A percentile compares a stretch with the other conserved stretches of the same genome.
phyloP scores from a whole-genome alignment of 805 yeast genomes.

The Ogataea trehaloabstinens region DNA sequence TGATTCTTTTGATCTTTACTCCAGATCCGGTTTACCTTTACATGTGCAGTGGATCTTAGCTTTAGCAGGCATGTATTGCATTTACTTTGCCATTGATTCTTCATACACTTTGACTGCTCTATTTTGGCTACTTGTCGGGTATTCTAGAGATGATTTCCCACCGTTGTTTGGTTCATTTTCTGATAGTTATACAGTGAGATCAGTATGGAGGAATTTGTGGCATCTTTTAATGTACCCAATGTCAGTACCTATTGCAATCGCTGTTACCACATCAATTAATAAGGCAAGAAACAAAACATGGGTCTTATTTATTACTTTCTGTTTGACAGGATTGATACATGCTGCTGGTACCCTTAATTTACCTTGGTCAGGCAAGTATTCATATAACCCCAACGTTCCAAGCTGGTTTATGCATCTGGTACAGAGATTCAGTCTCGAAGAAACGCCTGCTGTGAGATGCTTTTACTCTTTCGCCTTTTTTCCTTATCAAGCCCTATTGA shows the following conservation, averaged over 20 bases:
- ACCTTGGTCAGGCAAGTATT: slow-evolving; percentile 9
- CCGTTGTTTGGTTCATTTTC: slow-evolving; percentile 15
- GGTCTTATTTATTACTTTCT: slow-evolving; percentile 10
- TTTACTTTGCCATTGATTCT: slow-evolving; percentile 9
- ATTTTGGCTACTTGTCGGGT: not conserved
- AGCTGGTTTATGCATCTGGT: slow-evolving; percentile 9
- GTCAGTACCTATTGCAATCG: slow-evolving; percentile 11
- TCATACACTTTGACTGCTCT: slow-evolving; percentile 5
- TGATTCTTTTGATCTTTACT: slow-evolving; percentile 7
- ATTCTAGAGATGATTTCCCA: slow-evolving; percentile 8
- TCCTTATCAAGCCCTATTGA: slow-evolving; percentile 14
- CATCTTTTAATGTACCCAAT: slow-evolving; percentile 15
- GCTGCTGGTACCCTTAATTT: slow-evolving; percentile 13
- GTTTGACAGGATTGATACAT: slow-evolving; percentile 15
- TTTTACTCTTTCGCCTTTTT: slow-evolving; percentile 18
- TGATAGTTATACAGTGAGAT: slow-evolving; percentile 9
- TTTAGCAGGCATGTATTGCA: slow-evolving; percentile 7
- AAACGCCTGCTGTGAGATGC: slow-evolving; percentile 6
- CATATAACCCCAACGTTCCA: slow-evolving; percentile 13
- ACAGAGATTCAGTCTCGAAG: not conserved
- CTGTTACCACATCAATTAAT: not conserved
- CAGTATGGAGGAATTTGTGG: slow-evolving; percentile 18
- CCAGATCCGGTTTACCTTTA: slow-evolving; percentile 7
- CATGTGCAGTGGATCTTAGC: slow-evolving; percentile 9
- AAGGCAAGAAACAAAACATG: not conserved